Conservation (phyloP, 1,284 basidiomycete genomes). For the Fomes fomentarius region DNA sequence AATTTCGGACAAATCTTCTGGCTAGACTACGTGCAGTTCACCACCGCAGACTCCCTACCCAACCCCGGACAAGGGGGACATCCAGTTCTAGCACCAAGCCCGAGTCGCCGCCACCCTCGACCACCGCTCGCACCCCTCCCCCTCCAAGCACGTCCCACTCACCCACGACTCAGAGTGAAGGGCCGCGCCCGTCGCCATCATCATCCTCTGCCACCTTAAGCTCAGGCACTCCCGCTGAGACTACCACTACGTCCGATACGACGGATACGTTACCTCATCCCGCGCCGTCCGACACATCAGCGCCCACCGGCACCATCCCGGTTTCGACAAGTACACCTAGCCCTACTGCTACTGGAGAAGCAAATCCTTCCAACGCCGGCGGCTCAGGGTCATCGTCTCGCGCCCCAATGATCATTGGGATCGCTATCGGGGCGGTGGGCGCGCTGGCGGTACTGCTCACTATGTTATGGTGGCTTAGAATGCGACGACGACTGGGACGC, state of each 20-base stretch:
- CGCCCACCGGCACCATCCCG: neutral
- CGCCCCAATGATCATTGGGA: neutral
- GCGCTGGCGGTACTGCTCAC: neutral
- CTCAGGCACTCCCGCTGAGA: neutral
- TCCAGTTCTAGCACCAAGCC: no score
- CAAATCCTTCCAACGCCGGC: neutral
- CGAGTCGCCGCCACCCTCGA: no score
- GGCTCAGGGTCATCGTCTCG: neutral
- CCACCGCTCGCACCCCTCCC: neutral
- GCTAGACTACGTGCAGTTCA: slow-evolving; percentile 8
- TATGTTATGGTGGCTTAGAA: neutral
- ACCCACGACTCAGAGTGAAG: no score
- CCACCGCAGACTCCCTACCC: slow-evolving; percentile 2
- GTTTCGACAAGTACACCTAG: neutral
- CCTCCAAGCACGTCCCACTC: neutral
- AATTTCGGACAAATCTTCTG: slow-evolving; percentile 11
- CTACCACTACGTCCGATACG: neutral
- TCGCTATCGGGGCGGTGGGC: neutral
- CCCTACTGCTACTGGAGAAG: neutral
- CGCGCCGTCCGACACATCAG: neutral
- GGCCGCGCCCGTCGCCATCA: neutral
- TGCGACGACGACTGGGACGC: neutral
- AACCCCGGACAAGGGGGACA: neutral
- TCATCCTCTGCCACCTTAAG: neutral
- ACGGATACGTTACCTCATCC: no score